Evolutionary conservation across 1,284 basidiomycete genomes (phyloP).

Genomic region (Lentinula novae-zelandiae): DNA sequence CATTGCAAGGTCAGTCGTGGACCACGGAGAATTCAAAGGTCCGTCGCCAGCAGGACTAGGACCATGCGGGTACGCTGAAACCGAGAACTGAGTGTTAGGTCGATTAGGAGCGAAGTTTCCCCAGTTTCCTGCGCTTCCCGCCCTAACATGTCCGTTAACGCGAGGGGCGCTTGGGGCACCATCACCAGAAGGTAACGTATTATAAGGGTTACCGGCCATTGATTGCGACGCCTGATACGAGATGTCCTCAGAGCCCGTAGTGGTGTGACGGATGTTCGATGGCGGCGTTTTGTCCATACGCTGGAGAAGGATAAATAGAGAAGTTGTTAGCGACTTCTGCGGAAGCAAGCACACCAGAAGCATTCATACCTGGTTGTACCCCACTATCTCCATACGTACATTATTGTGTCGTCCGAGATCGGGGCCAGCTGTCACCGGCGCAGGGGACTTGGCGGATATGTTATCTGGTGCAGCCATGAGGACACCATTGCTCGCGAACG

Average conservation of each 20-base stretch:
- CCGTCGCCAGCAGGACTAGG: constrained; percentile 55
- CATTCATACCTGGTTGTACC: constrained; percentile 56
- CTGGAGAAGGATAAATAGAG: constrained; percentile 26
- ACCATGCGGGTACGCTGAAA: constrained; percentile 51
- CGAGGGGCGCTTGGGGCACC: constrained; percentile 36
- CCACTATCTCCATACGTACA: constrained; percentile 66
- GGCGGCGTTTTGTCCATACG: constrained; percentile 46
- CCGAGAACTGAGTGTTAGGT: constrained; percentile 48
- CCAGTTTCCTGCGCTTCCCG: constrained; percentile 79
- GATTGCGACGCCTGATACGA: constrained; percentile 50
- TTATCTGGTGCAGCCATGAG: constrained; percentile 62
- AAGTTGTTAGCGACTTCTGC: constrained; percentile 10
- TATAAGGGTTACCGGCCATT: constrained; percentile 44
- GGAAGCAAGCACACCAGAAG: constrained; percentile 10
- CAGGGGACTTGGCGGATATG: constrained; percentile 61
- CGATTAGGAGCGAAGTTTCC: constrained; percentile 39
- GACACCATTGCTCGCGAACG: constrained; percentile 69
- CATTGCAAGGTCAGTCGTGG: constrained; percentile 56
- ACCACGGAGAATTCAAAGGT: constrained; percentile 59
- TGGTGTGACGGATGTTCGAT: constrained; percentile 62
- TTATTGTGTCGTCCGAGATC: constrained; percentile 73
- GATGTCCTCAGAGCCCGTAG: constrained; percentile 66
- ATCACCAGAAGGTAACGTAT: constrained; percentile 36
- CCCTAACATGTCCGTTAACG: constrained; percentile 61
- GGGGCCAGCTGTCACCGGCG: constrained; percentile 76